Conservation (phyloP, 495 filamentous ascomycete species). For the Lophiotrema nucula region DNA sequence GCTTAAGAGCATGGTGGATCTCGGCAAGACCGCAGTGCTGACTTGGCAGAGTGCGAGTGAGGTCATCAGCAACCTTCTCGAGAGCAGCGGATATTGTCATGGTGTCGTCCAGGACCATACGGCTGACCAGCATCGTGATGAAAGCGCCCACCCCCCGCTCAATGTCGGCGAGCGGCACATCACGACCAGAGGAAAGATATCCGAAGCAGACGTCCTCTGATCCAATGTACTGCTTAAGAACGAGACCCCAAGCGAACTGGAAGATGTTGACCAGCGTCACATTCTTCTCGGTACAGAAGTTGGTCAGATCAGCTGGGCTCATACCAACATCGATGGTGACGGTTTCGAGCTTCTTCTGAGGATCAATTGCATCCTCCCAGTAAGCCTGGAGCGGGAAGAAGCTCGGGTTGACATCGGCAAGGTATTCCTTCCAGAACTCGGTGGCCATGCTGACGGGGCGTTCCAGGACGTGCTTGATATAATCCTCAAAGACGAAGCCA, state of each 20-base stretch:
- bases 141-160: slow-evolving; percentile 26
- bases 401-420: slow-evolving; percentile 16
- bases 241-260: slow-evolving; percentile 24
- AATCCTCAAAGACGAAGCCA: slow-evolving; percentile 15
- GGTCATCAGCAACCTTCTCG: slow-evolving; percentile 16
- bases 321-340: slow-evolving; percentile 19
- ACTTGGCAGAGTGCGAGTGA: slow-evolving; percentile 15
- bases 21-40: slow-evolving; percentile 25
- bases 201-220: slow-evolving; percentile 27
- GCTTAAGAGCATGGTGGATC: slow-evolving; percentile 25
- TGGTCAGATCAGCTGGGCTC: neutral
- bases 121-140: slow-evolving; percentile 27
- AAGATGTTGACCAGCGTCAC: slow-evolving; percentile 25
- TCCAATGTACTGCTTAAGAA: slow-evolving; percentile 19
- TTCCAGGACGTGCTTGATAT: slow-evolving; percentile 19
- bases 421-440: slow-evolving; percentile 22
- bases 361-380: slow-evolving; percentile 17
- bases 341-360: slow-evolving; percentile 7
- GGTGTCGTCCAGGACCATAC: slow-evolving; percentile 9
- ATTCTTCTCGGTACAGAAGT: slow-evolving; percentile 13
- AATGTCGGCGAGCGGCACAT: slow-evolving; percentile 20
- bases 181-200: slow-evolving; percentile 28
- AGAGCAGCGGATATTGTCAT: slow-evolving; percentile 5
- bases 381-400: slow-evolving; percentile 16
- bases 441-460: slow-evolving; percentile 9